Evolutionary conservation across 129 eudicot genomes (phyloP), one percentile per base, ranked within the genome.

Genomic region (Artemisia annua): DNA sequence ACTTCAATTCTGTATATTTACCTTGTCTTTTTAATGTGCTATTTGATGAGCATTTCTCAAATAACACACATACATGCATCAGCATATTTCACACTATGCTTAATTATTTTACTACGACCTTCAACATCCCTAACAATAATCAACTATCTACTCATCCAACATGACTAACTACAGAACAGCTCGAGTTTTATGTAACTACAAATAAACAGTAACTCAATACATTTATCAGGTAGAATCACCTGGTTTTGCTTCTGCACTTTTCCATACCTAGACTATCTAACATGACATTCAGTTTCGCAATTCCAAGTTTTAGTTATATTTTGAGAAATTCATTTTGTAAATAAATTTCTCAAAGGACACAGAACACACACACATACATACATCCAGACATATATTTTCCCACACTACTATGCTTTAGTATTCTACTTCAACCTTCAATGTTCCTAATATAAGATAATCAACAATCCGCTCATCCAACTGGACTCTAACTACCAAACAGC

Each of bases 381-480:
- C 26, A 63, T 7, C 17, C 44, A 53, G 4, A 18, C 30, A 68
- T 22, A 58, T 16, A 76, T 11, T 22, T 7, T 43, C 35, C 32
- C 58, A 53, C 50, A 46, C 57, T 53, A 13, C 30, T 30, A 7
- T 4, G 6, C 51, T 26, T 50, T 10, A 55, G 50, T 26, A 62
- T 22, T 35, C 49, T 69, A 68, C 28, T 19, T 30, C 44, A 1
- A 5, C 51, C 74, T 24, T 55, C 70, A 77, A 44, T 71, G 63
- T 61, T 15, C 51, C 66, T 54, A 18, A 72, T 5, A 39, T 7
- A 39, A 70, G 15, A 51, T 11, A 60, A 68, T 75, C 72, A 46
- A 57, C 58, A n/a, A 4, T 57, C 61, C 74, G 48, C 17, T 48
- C 10, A 56, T 76, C 53, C 63, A 67, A 68, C 35, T 62, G 53